Evolutionary conservation across 805 yeast species (phyloP), one percentile per base, ranked within the genome.

Genomic region (Wickerhamomyces kurtzmanii): DNA sequence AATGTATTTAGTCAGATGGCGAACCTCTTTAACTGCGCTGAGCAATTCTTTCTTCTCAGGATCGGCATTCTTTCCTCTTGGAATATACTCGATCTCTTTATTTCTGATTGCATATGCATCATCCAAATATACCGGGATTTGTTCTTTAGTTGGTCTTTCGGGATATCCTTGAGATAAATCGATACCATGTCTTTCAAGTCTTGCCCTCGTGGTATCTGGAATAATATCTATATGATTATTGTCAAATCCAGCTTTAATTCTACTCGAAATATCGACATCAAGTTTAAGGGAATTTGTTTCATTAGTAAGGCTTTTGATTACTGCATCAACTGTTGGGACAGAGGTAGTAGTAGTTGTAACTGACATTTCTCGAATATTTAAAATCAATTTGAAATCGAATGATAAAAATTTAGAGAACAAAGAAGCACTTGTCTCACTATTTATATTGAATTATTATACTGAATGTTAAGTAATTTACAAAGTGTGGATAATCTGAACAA

Each of bases 151-250:
- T 6, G 67, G 65, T 32, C 57, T 43, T 12, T 41, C 44, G 10
- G 68, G 67, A 34, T 62, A 62, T 12, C 67, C 67, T 15, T 49
- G 26, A 3, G 53, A 39, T n/a, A 57, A 23, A 28, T 59, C 64
- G 33, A 60, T 42, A 9, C 59, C 60, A 17, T 51, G 47, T 27
- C 49, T 51, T 11, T 42, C 49, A 17, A 54, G 49, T 33, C 67
- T 45, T 13, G 38, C 41, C 25, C 26, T 37, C 3, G 59, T 43
- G 6, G 40, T n/a, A 20, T 36, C 50, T 20, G 57, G 57, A 16
- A 42, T 50, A 41, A 24, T 17, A 12, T 18, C 17, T 17, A n/a
- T 11, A n/a, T 15, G 14, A 18, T 22, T 17, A 6, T 17, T 13
- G 5, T 22, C 22, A 15, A 15, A 18, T 3, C 26, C 30, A 9